A percentile compares a stretch with the other conserved stretches of the same genome.
Evolutionary conservation across 2,329 filamentous ascomycete genomes (phyloP).

Genomic region (Diaporthe citrichinensis): DNA sequence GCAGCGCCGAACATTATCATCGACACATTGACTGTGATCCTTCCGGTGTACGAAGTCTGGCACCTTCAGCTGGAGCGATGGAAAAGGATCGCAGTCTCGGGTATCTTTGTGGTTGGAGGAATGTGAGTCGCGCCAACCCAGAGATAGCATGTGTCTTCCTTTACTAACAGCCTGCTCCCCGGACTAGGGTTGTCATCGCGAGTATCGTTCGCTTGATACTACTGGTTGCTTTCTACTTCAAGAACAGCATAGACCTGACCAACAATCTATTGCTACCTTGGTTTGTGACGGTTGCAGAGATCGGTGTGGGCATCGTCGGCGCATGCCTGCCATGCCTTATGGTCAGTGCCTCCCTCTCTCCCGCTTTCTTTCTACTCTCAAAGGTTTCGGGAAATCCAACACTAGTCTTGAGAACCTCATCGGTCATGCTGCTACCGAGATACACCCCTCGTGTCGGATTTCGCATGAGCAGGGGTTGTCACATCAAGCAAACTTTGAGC

Average conservation of each 20-base stretch:
- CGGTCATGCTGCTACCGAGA: too few species aligned
- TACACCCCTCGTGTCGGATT: not conserved
- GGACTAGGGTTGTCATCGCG: slow-evolving; percentile 8
- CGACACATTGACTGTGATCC: slow-evolving; percentile 2
- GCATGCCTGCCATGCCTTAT: slow-evolving; percentile 24
- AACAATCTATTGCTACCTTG: slow-evolving; percentile 15
- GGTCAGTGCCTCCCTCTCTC: not conserved
- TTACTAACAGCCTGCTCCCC: not conserved
- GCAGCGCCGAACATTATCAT: slow-evolving; percentile 20
- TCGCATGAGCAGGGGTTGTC: too few species aligned
- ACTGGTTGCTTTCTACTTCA: slow-evolving; percentile 17
- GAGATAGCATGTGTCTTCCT: not conserved
- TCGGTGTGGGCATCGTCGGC: slow-evolving; percentile 18
- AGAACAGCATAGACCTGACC: slow-evolving; percentile 5
- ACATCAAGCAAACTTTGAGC: too few species aligned
- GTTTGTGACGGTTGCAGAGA: slow-evolving; percentile 21
- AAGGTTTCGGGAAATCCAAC: not conserved
- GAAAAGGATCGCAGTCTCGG: slow-evolving; percentile 26
- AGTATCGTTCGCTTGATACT: slow-evolving; percentile 24
- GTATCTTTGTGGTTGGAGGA: slow-evolving; percentile 20
- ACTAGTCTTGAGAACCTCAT: too few species aligned
- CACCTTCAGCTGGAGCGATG: slow-evolving; percentile 23
- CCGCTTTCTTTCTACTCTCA: not conserved
- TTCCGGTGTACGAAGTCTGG: slow-evolving; percentile 26
- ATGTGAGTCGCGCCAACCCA: not conserved